A percentile compares a stretch with the other conserved stretches of the same genome.
Evolutionary conservation across 2,329 filamentous ascomycete genomes (phyloP).

Genomic region (Diaporthe capsici): DNA sequence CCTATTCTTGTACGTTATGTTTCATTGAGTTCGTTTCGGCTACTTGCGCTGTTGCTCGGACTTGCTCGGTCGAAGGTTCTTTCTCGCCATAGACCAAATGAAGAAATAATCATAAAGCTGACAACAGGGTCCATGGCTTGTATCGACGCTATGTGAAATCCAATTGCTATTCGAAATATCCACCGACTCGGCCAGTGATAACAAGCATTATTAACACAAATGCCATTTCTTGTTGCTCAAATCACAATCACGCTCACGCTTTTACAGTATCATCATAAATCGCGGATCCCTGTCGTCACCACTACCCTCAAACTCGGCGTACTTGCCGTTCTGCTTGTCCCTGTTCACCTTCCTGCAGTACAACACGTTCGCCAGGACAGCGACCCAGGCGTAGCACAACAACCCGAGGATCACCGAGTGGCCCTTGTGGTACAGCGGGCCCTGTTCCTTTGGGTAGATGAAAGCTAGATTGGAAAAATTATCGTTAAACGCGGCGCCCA

Average conservation of each 20-base stretch:
- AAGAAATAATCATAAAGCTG: neutral
- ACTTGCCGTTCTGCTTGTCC: constrained; percentile 73
- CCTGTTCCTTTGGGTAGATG: constrained; percentile 70
- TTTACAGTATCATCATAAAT: constrained; percentile 71
- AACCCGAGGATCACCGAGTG: constrained; percentile 74
- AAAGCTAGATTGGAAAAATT: constrained; percentile 57
- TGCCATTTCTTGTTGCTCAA: neutral
- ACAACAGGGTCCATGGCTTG: neutral
- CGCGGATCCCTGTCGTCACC: constrained; percentile 75
- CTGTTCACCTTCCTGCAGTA: constrained; percentile 75
- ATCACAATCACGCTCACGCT: neutral
- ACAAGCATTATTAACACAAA: neutral
- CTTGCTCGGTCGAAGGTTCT: too few species aligned
- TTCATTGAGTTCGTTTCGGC: too few species aligned
- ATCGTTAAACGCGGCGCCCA: neutral
- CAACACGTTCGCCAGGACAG: constrained; percentile 71
- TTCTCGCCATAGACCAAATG: too few species aligned
- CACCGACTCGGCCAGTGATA: too few species aligned
- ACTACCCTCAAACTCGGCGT: constrained; percentile 68
- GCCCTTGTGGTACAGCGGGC: constrained; percentile 70
- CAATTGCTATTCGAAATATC: too few species aligned
- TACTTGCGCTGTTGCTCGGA: too few species aligned
- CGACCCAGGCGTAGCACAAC: constrained; percentile 73
- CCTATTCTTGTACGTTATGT: too few species aligned
- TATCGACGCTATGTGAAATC: neutral